Base-by-base conservation (phyloP, 495 filamentous ascomycete species). In the Podospora bellae-mahoneyi region DNA sequence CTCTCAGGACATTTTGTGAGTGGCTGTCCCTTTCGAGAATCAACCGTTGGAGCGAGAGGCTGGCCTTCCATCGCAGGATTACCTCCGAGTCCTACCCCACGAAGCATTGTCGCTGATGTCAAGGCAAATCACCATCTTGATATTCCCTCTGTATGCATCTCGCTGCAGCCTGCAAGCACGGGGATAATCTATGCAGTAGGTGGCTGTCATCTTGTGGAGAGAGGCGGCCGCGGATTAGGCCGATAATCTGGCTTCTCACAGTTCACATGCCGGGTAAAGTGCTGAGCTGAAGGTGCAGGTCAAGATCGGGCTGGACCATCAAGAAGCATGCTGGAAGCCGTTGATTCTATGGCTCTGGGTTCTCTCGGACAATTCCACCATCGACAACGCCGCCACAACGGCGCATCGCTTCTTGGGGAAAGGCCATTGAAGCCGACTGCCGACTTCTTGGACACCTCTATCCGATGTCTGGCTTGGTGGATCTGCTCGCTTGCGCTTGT, bases 211-310 rank as follows among this genome's bases (percentile, higher is more conserved):
- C 5, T 54, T 58, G 62, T 55, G 68, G 61, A 59, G 59, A 57
- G 63, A 48, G 26, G 16, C 66, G 68, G 68, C 64, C 59, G 64
- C 68, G 19, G 34, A 62, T 62, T 57, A 28, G 68, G 63, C 55
- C 68, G 59, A 65, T 62, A 61, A n/a, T 64, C 20, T 30, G 30
- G 20, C 60, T 30, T 62, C 60, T 34, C 20, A 4, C 20, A 16
- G 58, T 60, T 23, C 20, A 26, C 58, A 9, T 66, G 65, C 58
- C 39, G 65, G 58, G 54, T 54, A 66, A 48, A 32, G 30, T 32
- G 3, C 30, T 48, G 39, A 48, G 39, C 39, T 48, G 39, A 48
- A 48, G 13, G 39, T 48, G 39, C 39, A 48, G 39, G 13, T 13
- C 7, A 48, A 18, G 39, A 48, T 48, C 34, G 34, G 34, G 10